Base-by-base conservation (phyloP, 1,284 basidiomycete genomes). In the Pyrrhoderma lamaoense region DNA sequence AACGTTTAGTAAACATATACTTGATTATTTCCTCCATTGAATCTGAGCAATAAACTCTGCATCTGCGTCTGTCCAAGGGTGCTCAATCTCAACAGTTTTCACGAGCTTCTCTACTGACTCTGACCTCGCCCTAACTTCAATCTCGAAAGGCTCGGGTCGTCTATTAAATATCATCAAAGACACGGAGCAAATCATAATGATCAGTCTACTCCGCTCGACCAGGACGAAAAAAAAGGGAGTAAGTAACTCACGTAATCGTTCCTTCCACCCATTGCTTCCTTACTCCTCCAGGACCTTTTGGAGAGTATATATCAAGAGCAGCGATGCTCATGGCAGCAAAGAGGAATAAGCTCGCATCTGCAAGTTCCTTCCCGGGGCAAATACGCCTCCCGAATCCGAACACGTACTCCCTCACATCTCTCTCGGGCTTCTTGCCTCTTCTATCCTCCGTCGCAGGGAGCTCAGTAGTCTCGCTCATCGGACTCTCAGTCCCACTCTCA, bases 91-190 rank as follows among this genome's bases (percentile, higher is more conserved):
- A n/a, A 47, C 45, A 22, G 42, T 19, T 14, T 19, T 16, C 8
- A 44, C 23, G 8, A 44, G 42, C 8, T 8, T 5, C 8, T 18
- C 59, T 16, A 52, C 52, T 3, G n/a, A 25, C 16, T 45, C 22
- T 11, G 58, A 60, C 14, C 62, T 51, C 13, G 61, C 58, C 36
- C 52, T 55, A 25, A 61, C 59, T 13, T 35, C 42, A 38, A 58
- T 56, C 9, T 22, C 27, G 44, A 63, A 63, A 2, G 44, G 49
- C 39, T 58, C 56, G 18, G 61, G 61, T 45, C 59, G 55, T 21
- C 61, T 63, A 11, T 39, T 18, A 16, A 47, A 1, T 8, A 11
- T 53, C 9, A 37, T 11, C 16, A 11, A 37, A 37, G 16, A 37
- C 16, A 37, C 16, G 35, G 16, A 37, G 16, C 9, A 9, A 22